Evolutionary conservation across 495 filamentous ascomycete genomes (phyloP), one percentile per base, ranked within the genome.

Genomic region (Penicillium ucsense): DNA sequence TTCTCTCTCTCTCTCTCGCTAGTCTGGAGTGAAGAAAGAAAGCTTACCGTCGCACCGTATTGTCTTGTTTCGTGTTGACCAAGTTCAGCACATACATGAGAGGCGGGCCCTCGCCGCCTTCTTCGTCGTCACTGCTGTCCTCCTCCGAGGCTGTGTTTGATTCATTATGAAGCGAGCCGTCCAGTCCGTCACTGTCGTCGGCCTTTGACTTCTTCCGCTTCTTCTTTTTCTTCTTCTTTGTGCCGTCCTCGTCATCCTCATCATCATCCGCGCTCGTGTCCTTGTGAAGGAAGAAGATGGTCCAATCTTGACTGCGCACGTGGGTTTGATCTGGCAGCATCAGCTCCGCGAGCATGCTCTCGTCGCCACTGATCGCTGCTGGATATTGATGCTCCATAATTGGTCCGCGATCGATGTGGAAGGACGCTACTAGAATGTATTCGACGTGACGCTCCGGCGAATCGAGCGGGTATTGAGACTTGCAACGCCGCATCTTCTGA

Each of bases 301-400:
- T 99, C 92, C 92, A 99, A 64, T 99, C 92, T 64, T 96, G 89
- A 57, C 84, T 91, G 31, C 94, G 78, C 33, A 91, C 83, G 68
- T 99, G 92, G 29, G 90, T 88, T 65, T 96, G 91, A 70, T 99
- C 92, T 2, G 92, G 92, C 53, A 99, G 75, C 92, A 99, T 99
- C 61, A 99, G 80, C 66, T 97, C 92, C 10, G 92, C 92, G 52
- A 99, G 73, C 92, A 97, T 97, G 63, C 83, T 80, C 70, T 97
- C 92, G 51, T 99, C 91, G n/a, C 90, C 89, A 47, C 88, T 95
- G 54, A 99, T 97, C 36, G 90, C 77, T 35, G 83, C 85, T 0
- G 92, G 92, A 55, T 89, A 97, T 57, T 99, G 92, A 61, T 97
- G 89, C 62, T 99, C 94, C 92, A 99, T 97, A 52, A 95, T 82